phyloP scores from a whole-genome alignment of 345 rosid genomes.

The Pistacia atlantica region DNA sequence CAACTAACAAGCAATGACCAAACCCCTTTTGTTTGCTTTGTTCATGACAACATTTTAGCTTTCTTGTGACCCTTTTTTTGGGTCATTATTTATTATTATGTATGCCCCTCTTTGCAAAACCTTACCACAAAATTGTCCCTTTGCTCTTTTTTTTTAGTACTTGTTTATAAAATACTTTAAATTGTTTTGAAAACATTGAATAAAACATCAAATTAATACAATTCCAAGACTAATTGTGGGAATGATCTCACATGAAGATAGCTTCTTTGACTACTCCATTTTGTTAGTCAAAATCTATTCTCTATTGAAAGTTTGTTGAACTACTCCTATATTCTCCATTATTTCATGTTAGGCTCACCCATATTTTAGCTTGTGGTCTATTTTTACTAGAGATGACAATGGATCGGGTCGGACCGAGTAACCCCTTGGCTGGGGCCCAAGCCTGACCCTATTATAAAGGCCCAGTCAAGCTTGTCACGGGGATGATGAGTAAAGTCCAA shows the following conservation, averaged over 20 bases:
- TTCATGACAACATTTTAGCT: neutral
- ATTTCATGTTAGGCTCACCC: too few species aligned
- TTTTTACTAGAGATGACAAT: too few species aligned
- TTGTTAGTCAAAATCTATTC: neutral
- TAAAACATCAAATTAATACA: too few species aligned
- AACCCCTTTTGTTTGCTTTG: neutral
- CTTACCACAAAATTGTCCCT: conserved; percentile 10
- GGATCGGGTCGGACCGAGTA: too few species aligned
- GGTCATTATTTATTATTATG: neutral
- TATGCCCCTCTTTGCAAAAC: neutral
- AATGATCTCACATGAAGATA: neutral
- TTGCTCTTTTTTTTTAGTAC: neutral
- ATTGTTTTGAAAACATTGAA: too few species aligned
- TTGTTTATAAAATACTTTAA: too few species aligned
- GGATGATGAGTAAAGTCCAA: too few species aligned
- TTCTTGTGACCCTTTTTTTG: neutral
- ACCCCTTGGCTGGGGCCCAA: too few species aligned
- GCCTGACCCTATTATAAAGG: too few species aligned
- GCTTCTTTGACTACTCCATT: neutral
- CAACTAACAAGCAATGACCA: conserved; percentile 1
- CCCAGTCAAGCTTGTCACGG: too few species aligned
- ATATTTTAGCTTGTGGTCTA: too few species aligned
- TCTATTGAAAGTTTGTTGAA: neutral
- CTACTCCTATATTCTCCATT: too few species aligned
- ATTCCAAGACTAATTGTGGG: neutral